phyloP scores from a whole-genome alignment of 2,329 filamentous ascomycete genomes.

The Polychaeton citri region DNA sequence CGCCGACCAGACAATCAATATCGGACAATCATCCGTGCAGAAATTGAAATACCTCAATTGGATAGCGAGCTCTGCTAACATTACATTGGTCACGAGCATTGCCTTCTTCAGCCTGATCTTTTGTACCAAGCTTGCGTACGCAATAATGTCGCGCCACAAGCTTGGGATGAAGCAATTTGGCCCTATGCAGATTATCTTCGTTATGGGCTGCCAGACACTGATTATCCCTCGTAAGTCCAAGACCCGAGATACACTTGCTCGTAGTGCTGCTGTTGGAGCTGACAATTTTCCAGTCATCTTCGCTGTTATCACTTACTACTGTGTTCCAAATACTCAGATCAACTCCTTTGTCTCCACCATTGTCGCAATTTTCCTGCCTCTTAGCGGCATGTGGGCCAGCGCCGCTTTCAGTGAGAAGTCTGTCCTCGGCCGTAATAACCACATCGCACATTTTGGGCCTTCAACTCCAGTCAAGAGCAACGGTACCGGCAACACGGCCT shows the following conservation, averaged over 20 bases:
- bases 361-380: conserved; percentile 49
- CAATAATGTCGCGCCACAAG: conserved; percentile 41
- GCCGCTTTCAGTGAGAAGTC: conserved; percentile 17
- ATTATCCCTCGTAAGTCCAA: conserved; percentile 46
- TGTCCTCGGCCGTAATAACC: conserved; percentile 8
- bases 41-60: conserved; percentile 15
- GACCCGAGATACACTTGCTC: no score
- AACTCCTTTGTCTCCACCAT: conserved; percentile 42
- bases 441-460: conserved; percentile 11
- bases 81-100: conserved; percentile 42
- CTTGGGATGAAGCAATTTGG: conserved; percentile 49
- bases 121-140: conserved; percentile 45
- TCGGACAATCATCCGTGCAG: background rate
- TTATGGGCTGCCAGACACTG: conserved; percentile 56
- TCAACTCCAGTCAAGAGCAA: conserved; percentile 5
- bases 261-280: conserved; percentile 3
- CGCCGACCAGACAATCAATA: conserved; percentile 8
- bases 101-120: conserved; percentile 52
- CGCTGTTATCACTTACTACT: conserved; percentile 42
- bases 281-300: conserved; percentile 46
- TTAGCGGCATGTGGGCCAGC: conserved; percentile 54
- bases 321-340: conserved; percentile 36
- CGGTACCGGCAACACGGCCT: conserved; percentile 1
- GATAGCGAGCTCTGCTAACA: conserved; percentile 34
- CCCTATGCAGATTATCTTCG: conserved; percentile 52